Evolutionary conservation across 2,329 filamentous ascomycete species (phyloP).

Genomic region (Cadophora gregata): DNA sequence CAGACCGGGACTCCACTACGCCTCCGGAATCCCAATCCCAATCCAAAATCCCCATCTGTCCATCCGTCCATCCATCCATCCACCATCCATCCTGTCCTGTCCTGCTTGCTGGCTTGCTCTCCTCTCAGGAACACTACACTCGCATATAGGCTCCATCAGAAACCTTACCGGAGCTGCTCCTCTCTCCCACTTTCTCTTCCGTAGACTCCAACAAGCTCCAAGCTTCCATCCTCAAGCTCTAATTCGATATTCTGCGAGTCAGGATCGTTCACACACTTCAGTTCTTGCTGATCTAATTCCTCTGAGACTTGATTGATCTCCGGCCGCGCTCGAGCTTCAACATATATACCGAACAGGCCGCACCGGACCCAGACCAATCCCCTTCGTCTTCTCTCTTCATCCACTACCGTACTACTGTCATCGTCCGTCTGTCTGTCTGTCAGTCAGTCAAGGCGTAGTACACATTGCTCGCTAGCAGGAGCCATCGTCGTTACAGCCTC

Average conservation of each 20-base stretch:
- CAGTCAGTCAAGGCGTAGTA: slow-evolving; percentile 28
- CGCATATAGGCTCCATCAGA: slow-evolving; percentile 33
- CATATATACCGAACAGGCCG: slow-evolving; percentile 15
- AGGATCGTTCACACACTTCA: slow-evolving; percentile 24
- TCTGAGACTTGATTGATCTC: slow-evolving; percentile 11
- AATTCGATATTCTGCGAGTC: slow-evolving; percentile 30
- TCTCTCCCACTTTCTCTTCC: slow-evolving; percentile 9
- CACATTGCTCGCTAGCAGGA: slow-evolving; percentile 14
- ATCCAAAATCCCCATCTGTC: slow-evolving; percentile 3
- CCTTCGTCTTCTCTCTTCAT: slow-evolving; percentile 12
- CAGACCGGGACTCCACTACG: slow-evolving; percentile 37
- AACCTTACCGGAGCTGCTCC: slow-evolving; percentile 23
- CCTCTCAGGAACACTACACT: slow-evolving; percentile 20
- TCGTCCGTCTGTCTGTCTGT: not conserved
- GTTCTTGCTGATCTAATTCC: slow-evolving; percentile 20
- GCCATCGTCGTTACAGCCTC: slow-evolving; percentile 20
- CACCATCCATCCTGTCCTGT: not conserved
- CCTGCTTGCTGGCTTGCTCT: not conserved
- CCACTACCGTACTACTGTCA: not conserved
- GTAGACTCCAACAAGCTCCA: slow-evolving; percentile 4
- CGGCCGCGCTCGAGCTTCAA: slow-evolving; percentile 11
- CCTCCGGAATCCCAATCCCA: slow-evolving; percentile 25
- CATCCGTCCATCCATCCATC: not conserved
- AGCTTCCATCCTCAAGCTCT: not conserved
- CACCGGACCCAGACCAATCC: slow-evolving; percentile 25